A percentile compares a stretch with the other conserved stretches of the same genome.
Evolutionary conservation across 306 rosid genomes (phyloP).

Genomic region (Cucumis cinereus): DNA sequence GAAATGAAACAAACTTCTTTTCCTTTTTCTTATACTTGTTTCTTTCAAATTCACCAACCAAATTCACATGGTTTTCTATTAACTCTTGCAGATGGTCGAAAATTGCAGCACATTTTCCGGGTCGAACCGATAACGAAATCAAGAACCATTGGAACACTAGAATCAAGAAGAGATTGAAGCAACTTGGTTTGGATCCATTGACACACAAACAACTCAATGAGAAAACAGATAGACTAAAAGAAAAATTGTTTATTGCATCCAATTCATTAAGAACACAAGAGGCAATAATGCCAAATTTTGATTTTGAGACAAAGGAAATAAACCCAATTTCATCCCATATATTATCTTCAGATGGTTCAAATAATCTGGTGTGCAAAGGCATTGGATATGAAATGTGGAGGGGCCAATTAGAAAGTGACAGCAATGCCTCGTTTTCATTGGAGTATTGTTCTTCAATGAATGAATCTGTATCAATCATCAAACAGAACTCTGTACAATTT

Average conservation of each 20-base stretch:
- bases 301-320: not conserved
- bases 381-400: slow-evolving; percentile 16
- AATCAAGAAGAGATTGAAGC: slow-evolving; percentile 81
- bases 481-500: slow-evolving; percentile 23
- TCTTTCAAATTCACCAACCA: not conserved
- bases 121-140: slow-evolving; percentile 90
- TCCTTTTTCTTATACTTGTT: not conserved
- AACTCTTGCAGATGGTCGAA: slow-evolving; percentile 71
- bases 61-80: not conserved
- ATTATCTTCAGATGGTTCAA: not conserved
- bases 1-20: not conserved
- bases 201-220: slow-evolving; percentile 33
- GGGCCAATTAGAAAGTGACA: slow-evolving; percentile 27
- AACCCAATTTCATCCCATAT: not conserved
- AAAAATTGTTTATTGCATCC: not conserved
- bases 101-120: slow-evolving; percentile 89
- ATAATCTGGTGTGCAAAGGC: not conserved
- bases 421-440: slow-evolving; percentile 32
- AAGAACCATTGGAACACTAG: slow-evolving; percentile 94
- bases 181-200: slow-evolving; percentile 50
- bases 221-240: slow-evolving; percentile 12
- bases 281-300: not conserved
- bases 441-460: slow-evolving; percentile 40
- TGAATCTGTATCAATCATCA: slow-evolving; percentile 24
- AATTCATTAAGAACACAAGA: slow-evolving; percentile 2